Evolutionary conservation across 352 stramenopile species (phyloP).

Genomic region (Globisporangium cystogenes): DNA sequence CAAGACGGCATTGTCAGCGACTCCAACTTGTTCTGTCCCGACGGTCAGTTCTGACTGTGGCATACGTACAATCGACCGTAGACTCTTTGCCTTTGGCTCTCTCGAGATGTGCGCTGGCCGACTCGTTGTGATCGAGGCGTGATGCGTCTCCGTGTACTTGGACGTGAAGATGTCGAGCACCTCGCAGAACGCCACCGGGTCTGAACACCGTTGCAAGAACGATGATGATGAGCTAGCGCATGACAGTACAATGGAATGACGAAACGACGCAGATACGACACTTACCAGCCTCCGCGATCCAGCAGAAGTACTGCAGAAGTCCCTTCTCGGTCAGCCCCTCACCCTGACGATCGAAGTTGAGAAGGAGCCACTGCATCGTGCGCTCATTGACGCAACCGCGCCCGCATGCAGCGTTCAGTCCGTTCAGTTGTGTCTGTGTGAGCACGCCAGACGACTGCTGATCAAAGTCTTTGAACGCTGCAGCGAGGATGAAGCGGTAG

Average conservation of each 20-base stretch:
- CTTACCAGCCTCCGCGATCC: slow-evolving; percentile 56
- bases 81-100: slow-evolving; percentile 12
- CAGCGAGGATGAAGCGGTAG: slow-evolving; percentile 58
- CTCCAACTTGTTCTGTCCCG: not conserved
- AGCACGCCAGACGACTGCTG: slow-evolving; percentile 22
- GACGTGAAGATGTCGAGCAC: slow-evolving; percentile 51
- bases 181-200: slow-evolving; percentile 50
- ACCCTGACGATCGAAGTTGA: slow-evolving; percentile 44
- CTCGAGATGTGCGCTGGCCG: slow-evolving; percentile 8
- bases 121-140: slow-evolving; percentile 32
- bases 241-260: not conserved
- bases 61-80: slow-evolving; percentile 12
- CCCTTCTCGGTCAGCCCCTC: slow-evolving; percentile 42
- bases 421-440: slow-evolving; percentile 21
- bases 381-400: slow-evolving; percentile 18
- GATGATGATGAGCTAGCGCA: not conserved
- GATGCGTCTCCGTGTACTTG: slow-evolving; percentile 54
- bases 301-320: slow-evolving; percentile 64
- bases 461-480: slow-evolving; percentile 47
- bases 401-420: slow-evolving; percentile 40
- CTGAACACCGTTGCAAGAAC: slow-evolving; percentile 13
- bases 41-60: no score
- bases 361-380: slow-evolving; percentile 40
- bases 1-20: not conserved
- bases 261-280: not conserved